Evolutionary conservation across 1,284 basidiomycete genomes (phyloP).

Genomic region (Chalciporus sp.): DNA sequence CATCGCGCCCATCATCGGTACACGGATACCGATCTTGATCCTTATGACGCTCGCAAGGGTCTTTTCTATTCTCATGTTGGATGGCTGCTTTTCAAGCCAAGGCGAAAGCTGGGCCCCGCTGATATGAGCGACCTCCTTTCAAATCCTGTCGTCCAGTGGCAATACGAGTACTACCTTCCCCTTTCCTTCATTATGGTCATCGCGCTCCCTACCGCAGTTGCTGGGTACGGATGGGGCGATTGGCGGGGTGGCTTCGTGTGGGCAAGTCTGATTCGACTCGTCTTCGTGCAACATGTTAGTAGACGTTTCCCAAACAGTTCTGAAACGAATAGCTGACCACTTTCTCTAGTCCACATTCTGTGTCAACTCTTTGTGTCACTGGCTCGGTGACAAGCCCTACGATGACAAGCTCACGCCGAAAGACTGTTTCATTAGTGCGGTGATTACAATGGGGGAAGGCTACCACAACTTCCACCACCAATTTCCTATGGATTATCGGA

Average conservation of each 20-base stretch:
- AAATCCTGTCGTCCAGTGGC: constrained; percentile 80
- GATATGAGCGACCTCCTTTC: constrained; percentile 82
- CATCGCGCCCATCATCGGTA: constrained; percentile 92
- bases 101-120: constrained; percentile 81
- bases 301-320: background rate
- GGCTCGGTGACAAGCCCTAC: constrained; percentile 87
- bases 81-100: constrained; percentile 90
- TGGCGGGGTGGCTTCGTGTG: constrained; percentile 81
- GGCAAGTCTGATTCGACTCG: constrained; percentile 74
- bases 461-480: constrained; percentile 96
- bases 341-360: constrained; percentile 79
- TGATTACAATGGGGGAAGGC: constrained; percentile 88
- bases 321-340: constrained; percentile 1
- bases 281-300: constrained; percentile 85
- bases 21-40: constrained; percentile 92
- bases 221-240: constrained; percentile 81
- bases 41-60: constrained; percentile 86
- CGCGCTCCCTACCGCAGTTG: constrained; percentile 70
- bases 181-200: constrained; percentile 75
- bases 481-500: constrained; percentile 91
- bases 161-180: constrained; percentile 76
- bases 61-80: constrained; percentile 79
- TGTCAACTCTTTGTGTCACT: constrained; percentile 91
- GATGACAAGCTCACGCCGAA: constrained; percentile 90
- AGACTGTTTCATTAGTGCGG: constrained; percentile 82